A percentile compares a stretch with the other conserved stretches of the same genome.
phyloP scores from a whole-genome alignment of 2,329 filamentous ascomycete species.

The Ceratocystis alfenasii region DNA sequence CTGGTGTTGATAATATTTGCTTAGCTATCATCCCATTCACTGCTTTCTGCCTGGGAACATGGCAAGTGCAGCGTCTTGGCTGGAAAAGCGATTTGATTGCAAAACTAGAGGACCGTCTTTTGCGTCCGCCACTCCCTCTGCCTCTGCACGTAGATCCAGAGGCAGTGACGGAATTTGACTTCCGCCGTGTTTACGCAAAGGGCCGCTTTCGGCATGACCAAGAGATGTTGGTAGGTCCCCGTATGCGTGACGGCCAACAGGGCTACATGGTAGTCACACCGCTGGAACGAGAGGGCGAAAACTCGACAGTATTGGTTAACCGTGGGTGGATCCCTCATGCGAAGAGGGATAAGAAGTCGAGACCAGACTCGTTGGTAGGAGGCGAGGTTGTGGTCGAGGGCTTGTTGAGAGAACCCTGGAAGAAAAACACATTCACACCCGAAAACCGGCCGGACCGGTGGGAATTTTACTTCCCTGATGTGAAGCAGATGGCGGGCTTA shows the following conservation, averaged over 20 bases:
- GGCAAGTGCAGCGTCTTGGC: conserved; percentile 84
- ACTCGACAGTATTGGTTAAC: conserved; percentile 69
- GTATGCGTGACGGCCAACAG: conserved; percentile 77
- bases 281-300: conserved; percentile 54
- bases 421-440: conserved; percentile 97
- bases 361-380: conserved; percentile 52
- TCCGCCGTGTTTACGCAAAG: conserved; percentile 64
- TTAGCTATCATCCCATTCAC: conserved; percentile 79
- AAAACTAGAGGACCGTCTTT: conserved; percentile 79
- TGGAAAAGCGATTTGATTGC: conserved; percentile 93
- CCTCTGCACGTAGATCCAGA: conserved; percentile 70
- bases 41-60: conserved; percentile 79
- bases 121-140: conserved; percentile 73
- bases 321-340: conserved; percentile 84
- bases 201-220: conserved; percentile 73
- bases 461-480: conserved; percentile 92
- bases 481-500: conserved; percentile 75
- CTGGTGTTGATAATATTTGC: not conserved
- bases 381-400: conserved; percentile 73
- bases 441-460: conserved; percentile 71
- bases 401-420: conserved; percentile 75
- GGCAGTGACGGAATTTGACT: conserved; percentile 84
- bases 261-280: conserved; percentile 89
- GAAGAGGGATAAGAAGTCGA: conserved; percentile 51
- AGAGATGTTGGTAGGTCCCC: conserved; percentile 92